Evolutionary conservation across 2,329 filamentous ascomycete species (phyloP).

Genomic region (Sclerotinia subarctica): DNA sequence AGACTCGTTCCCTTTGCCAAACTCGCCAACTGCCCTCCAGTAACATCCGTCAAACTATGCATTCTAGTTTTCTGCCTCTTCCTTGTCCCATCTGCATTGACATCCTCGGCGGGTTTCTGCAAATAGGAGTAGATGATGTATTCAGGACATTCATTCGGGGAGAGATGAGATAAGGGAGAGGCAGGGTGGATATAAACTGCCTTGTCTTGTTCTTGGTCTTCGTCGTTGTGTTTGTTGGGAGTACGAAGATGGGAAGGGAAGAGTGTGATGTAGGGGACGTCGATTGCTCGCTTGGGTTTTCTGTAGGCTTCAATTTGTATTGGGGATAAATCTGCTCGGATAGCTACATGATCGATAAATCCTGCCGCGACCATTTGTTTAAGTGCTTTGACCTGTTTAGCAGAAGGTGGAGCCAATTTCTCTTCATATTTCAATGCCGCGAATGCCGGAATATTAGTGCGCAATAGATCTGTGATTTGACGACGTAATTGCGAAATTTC

Average conservation of each 20-base stretch:
- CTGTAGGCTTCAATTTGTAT: slow-evolving; percentile 63
- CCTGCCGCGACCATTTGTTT: slow-evolving; percentile 91
- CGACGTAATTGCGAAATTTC: slow-evolving; percentile 79
- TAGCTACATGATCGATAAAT: slow-evolving; percentile 91
- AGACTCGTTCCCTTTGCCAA: slow-evolving; percentile 83
- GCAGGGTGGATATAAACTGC: slow-evolving; percentile 86
- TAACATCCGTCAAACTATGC: slow-evolving; percentile 80
- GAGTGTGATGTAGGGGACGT: slow-evolving; percentile 87
- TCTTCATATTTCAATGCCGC: slow-evolving; percentile 55
- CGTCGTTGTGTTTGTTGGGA: slow-evolving; percentile 39
- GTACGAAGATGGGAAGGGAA: slow-evolving; percentile 56
- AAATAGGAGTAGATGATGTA: slow-evolving; percentile 87
- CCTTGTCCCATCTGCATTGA: slow-evolving; percentile 43
- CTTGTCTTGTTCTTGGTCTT: slow-evolving; percentile 42
- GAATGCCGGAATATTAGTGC: slow-evolving; percentile 67
- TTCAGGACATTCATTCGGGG: slow-evolving; percentile 71
- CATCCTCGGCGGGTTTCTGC: slow-evolving; percentile 56
- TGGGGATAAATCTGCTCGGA: slow-evolving; percentile 83
- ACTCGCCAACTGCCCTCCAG: slow-evolving; percentile 69
- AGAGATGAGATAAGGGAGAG: slow-evolving; percentile 71
- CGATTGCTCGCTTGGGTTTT: slow-evolving; percentile 80
- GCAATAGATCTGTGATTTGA: slow-evolving; percentile 80
- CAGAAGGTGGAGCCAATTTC: slow-evolving; percentile 55
- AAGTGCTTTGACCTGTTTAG: slow-evolving; percentile 71
- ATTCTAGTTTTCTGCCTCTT: slow-evolving; percentile 75